Evolutionary conservation across 768 basidiomycete genomes (phyloP), one percentile per base, ranked within the genome.

Genomic region (Hericium rajendrae): DNA sequence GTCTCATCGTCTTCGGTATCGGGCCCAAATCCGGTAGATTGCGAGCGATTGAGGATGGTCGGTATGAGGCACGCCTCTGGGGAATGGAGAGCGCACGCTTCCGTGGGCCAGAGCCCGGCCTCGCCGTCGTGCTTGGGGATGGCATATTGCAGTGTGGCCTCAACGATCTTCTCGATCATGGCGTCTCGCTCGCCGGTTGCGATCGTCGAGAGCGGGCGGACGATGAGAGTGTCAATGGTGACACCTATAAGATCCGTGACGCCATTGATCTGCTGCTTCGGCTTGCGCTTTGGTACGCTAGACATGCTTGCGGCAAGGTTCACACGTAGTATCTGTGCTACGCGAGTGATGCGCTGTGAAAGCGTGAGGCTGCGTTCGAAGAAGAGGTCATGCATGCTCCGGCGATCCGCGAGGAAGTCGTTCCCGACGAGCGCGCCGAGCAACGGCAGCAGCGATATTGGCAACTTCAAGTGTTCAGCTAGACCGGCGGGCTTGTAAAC

Each of bases 391-490:
- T 83, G 85, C 9, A 81, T 57, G 55, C 65, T 39, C 24, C 65
- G 65, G 26, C 58, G 59, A 10, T 65, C 76, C 51, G 76, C 78
- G 0, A 87, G 79, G 65, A 81, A 92, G 67, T 92, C 91, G 64
- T 91, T 91, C 51, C 91, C 91, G 4, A 90, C 79, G 16, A 92
- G 71, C 10, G 90, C 86, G 18, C 83, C 88, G 3, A 92, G 72
- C 6, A 93, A 76, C 1, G 91, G 91, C 32, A 93, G 79, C 40
- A 92, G 76, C 0, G 85, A 79, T 6, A 80, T 72, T 0, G 90
- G 86, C 12, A 92, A 71, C 50, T 82, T 77, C 2, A 93, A 69
- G 64, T 86, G 83, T 0, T 74, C 66, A 9, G 91, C 86, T 38
- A 92, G 76, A 0, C 68, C 63, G 3, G 75, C 66, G 0, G 91